Evolutionary conservation across 192 early-diverging fungal species (phyloP), one percentile per base, ranked within the genome.

Genomic region (Backusella circina): DNA sequence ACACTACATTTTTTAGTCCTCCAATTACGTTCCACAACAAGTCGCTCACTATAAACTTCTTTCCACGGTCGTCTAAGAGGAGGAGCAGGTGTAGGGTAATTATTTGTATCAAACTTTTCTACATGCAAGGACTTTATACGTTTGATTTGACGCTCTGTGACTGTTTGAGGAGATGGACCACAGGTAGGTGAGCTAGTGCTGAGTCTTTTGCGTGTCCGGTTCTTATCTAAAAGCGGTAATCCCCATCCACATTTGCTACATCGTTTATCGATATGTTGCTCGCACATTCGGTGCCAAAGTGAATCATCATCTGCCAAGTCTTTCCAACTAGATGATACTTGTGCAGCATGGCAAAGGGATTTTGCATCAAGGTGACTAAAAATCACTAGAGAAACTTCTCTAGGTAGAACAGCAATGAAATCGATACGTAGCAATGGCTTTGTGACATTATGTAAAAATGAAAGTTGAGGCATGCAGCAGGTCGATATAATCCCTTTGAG

Each of bases 211-310:
- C n/a, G 31, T 57, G 69, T n/a, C 18, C 50, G 50, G 28, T 66
- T 41, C 76, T 86, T 76, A 18, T 65, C 88, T 32, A 96, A 78
- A 70, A 95, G 74, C 31, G 97, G 95, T 44, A 98, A 75, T 8
- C 97, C 97, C 97, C 97, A 99, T 1, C 98, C 98, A 82, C 98
- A 99, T 72, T 93, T 97, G 76, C 86, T 87, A 77, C 98, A 99
- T 73, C 95, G 94, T 71, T 93, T 93, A 81, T 97, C 96, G 69
- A 98, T 99, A 78, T 99, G 98, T 84, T 98, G 97, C 39, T 92
- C 92, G 75, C 98, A 99, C 95, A 99, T 97, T 36, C 92, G 84
- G 77, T 98, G 94, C 98, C 98, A 99, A 16, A 99, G 86, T 7
- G 91, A 84, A 77, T 99, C 95, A 75, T 97, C 95, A 75, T 98